These are phyloP conservation scores for Passiflora organensis DNA, from an alignment of 345 rosid species.

Conservation along the genomic window DNA sequence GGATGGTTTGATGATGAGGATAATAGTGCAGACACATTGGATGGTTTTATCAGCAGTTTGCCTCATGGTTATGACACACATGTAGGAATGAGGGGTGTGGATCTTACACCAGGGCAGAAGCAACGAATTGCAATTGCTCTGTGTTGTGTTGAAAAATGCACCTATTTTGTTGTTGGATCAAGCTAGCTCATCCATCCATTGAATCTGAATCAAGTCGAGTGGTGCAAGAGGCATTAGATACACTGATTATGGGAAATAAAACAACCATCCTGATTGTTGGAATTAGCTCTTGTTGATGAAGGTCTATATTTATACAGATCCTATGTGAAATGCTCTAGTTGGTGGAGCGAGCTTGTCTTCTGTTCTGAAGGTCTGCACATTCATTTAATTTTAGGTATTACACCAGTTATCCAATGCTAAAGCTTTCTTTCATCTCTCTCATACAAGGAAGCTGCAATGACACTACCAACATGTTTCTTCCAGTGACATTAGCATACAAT, in stretches of 20 bases:
- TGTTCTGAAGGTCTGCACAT: no score
- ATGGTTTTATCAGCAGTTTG: conserved; percentile 94
- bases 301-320: no score
- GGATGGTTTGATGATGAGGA: conserved; percentile 99
- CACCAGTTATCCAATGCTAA: no score
- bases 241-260: conserved; percentile 93
- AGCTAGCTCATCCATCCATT: conserved; percentile 90
- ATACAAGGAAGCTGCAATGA: no score
- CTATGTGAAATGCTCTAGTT: no score
- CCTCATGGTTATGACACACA: conserved; percentile 98
- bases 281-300: no score
- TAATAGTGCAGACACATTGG: conserved; percentile 88
- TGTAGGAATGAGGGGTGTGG: conserved; percentile 99
- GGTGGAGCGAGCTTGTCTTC: no score
- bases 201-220: conserved; percentile 98
- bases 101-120: conserved; percentile 96
- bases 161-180: conserved; percentile 88
- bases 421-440: no score
- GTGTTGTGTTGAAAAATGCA: conserved; percentile 94
- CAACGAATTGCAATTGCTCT: conserved; percentile 94
- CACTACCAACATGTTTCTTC: no score
- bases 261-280: conserved; percentile 91
- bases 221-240: conserved; percentile 93
- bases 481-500: no score
- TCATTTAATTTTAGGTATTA: no score